phyloP scores from a whole-genome alignment of 768 basidiomycete species.

The Podaxis sp. region DNA sequence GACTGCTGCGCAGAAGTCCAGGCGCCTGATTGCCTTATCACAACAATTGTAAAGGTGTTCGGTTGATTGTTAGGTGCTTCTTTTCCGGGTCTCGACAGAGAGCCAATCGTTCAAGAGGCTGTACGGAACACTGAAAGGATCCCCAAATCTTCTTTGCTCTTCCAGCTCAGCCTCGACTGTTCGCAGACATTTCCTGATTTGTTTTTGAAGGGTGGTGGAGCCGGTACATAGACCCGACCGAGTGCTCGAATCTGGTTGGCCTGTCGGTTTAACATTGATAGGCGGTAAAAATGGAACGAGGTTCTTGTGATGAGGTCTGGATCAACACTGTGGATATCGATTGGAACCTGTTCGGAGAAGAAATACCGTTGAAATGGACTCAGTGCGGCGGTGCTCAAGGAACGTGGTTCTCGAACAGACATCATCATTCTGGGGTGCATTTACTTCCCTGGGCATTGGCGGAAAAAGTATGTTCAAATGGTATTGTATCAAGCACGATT shows the following conservation, averaged over 20 bases:
- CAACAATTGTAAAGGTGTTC: no score
- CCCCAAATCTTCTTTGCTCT: neutral
- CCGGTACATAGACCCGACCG: neutral
- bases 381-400: neutral
- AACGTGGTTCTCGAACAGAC: neutral
- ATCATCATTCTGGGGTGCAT: slow-evolving; percentile 3
- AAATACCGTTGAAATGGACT: neutral
- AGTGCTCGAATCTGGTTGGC: neutral
- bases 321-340: neutral
- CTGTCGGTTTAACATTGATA: neutral
- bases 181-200: neutral
- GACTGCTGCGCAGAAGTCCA: no score
- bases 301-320: neutral
- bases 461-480: neutral
- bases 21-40: no score
- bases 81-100: no score
- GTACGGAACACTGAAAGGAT: neutral
- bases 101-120: neutral
- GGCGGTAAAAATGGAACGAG: slow-evolving; percentile 6
- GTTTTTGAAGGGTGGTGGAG: neutral
- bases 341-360: neutral
- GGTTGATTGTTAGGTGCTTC: no score
- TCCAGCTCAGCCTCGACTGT: neutral
- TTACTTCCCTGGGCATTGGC: neutral
- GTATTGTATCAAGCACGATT: neutral